Evolutionary conservation across 805 yeast genomes (phyloP).

Genomic region (Candida hispaniensis): DNA sequence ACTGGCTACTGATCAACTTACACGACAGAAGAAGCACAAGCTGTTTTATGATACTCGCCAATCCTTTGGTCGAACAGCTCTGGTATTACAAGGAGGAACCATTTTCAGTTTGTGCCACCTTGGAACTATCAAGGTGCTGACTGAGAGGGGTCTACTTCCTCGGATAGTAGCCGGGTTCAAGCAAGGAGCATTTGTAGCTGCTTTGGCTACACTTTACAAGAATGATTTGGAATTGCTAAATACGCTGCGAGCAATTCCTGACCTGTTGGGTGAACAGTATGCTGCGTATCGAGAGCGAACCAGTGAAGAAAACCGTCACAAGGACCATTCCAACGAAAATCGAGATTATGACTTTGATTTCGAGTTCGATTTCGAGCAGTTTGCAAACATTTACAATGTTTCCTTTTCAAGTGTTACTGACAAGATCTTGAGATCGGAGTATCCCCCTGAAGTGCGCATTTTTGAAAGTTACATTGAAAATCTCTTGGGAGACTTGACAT

Average conservation of each 20-base stretch:
- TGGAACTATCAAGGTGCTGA: conserved; percentile 83
- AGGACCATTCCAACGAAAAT: conserved; percentile 29
- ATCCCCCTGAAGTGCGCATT: conserved; percentile 72
- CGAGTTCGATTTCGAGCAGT: conserved; percentile 15
- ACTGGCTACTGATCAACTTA: conserved; percentile 21
- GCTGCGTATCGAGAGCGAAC: conserved; percentile 4
- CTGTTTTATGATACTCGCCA: conserved; percentile 81
- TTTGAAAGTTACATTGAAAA: conserved; percentile 69
- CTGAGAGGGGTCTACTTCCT: conserved; percentile 66
- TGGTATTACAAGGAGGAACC: conserved; percentile 89
- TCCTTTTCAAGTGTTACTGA: conserved; percentile 46
- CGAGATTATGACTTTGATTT: conserved; percentile 21
- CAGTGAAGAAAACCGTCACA: conserved; percentile 10
- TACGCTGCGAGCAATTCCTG: conserved; percentile 29
- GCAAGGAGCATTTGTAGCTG: conserved; percentile 87
- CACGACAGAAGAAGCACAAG: conserved; percentile 47
- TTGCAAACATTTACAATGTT: conserved; percentile 21
- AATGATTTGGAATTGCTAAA: conserved; percentile 50
- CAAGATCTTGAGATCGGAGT: conserved; percentile 66
- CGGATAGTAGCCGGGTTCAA: conserved; percentile 84
- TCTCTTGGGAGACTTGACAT: conserved; percentile 72
- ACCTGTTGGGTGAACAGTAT: conserved; percentile 4
- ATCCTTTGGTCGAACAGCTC: conserved; percentile 82
- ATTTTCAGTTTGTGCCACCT: conserved; percentile 87
- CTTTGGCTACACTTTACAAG: conserved; percentile 59